Percentiles rank a stretch among this genome's conserved stretches.
Evolutionary conservation across 768 basidiomycete genomes (phyloP).

Genomic region (Trametes meyenii): DNA sequence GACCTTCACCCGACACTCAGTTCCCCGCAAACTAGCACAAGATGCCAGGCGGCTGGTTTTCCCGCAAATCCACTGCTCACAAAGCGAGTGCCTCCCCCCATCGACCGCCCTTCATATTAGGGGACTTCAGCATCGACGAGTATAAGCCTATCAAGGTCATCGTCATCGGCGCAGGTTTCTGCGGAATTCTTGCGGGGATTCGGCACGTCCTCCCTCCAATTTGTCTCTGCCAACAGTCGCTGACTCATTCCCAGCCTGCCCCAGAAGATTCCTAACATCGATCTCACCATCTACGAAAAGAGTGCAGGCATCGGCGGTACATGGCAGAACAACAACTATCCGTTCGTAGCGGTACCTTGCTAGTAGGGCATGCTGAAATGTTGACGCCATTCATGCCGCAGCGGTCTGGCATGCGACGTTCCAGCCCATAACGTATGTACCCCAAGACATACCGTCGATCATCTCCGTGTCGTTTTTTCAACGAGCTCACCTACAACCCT

Average conservation of each 20-base stretch:
- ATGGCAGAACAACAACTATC: conserved; percentile 58
- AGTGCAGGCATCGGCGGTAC: conserved; percentile 51
- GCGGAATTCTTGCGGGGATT: conserved; percentile 61
- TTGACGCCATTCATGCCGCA: not conserved
- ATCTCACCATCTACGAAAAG: conserved; percentile 50
- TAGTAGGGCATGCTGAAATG: not conserved
- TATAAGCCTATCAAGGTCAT: conserved; percentile 55
- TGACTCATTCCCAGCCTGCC: not conserved
- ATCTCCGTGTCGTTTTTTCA: not conserved
- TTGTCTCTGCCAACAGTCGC: not conserved
- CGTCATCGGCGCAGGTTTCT: conserved; percentile 60
- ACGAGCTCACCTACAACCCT: not conserved
- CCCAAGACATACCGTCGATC: not conserved
- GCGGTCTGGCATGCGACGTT: conserved; percentile 65
- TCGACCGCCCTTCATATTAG: conserved; percentile 27
- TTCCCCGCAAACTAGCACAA: too few species aligned
- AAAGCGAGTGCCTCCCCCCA: too few species aligned
- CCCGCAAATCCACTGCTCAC: too few species aligned
- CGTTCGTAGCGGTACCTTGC: conserved; percentile 20
- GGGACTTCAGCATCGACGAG: conserved; percentile 54
- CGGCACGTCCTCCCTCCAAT: conserved; percentile 36
- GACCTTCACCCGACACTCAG: too few species aligned
- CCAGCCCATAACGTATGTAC: conserved; percentile 54
- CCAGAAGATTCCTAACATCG: conserved; percentile 46
- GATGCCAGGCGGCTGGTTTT: too few species aligned